A percentile compares a stretch with the other conserved stretches of the same genome.
Evolutionary conservation across 2,329 filamentous ascomycete species (phyloP).

Genomic region (Leptodontidium sp.): DNA sequence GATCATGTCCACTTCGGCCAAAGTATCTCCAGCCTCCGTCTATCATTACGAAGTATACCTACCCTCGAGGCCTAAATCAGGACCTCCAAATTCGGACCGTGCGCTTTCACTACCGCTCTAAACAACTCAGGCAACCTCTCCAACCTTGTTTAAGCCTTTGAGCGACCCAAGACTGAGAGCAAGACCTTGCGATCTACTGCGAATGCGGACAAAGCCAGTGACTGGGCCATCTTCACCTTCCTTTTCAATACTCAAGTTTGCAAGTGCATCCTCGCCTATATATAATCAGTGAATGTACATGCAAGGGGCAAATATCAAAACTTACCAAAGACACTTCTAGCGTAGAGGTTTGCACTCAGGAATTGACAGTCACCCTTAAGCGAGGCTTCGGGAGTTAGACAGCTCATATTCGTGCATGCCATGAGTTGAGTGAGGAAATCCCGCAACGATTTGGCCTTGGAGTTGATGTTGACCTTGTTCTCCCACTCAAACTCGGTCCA

Average conservation of each 20-base stretch:
- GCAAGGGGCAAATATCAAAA: constrained; percentile 41
- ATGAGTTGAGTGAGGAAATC: constrained; percentile 95
- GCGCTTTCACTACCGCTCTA: constrained; percentile 6
- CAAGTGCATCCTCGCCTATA: constrained; percentile 94
- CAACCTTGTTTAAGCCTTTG: constrained; percentile 91
- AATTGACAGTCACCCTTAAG: constrained; percentile 98
- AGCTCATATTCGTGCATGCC: constrained; percentile 99
- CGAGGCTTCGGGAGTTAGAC: constrained; percentile 93
- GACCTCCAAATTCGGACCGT: constrained; percentile 14
- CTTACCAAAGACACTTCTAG: constrained; percentile 97
- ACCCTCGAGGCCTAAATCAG: constrained; percentile 5
- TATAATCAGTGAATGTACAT: constrained; percentile 29
- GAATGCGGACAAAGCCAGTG: constrained; percentile 96
- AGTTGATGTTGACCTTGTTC: constrained; percentile 99
- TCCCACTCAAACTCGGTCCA: constrained; percentile 99
- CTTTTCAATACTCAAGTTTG: constrained; percentile 97
- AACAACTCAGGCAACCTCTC: constrained; percentile 44
- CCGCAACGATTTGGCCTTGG: constrained; percentile 88
- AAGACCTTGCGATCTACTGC: constrained; percentile 94
- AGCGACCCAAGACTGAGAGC: constrained; percentile 92
- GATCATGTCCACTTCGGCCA: constrained; percentile 32
- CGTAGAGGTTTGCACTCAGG: constrained; percentile 95
- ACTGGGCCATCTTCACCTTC: constrained; percentile 95
- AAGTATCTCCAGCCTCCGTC: constrained; percentile 27
- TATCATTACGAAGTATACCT: constrained; percentile 33